A percentile compares a stretch with the other conserved stretches of the same genome.
Evolutionary conservation across 2,329 filamentous ascomycete genomes (phyloP).

Genomic region (Piedraia hortae): DNA sequence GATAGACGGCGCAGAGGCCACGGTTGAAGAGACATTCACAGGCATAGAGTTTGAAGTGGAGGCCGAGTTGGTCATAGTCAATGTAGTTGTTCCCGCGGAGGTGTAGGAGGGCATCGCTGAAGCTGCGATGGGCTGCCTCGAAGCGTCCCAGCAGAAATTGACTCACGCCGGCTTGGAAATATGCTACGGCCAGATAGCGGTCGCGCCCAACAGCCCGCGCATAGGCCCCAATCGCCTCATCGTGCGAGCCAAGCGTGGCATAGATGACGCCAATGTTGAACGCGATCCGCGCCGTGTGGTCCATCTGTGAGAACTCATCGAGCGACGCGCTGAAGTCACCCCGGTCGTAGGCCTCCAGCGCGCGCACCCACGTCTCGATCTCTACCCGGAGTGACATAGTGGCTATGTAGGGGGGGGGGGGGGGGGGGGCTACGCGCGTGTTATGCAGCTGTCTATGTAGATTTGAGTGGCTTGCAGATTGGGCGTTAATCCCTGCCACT

Average conservation of each 20-base stretch:
- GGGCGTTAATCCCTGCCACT: too few relatives aligned
- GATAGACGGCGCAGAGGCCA: slow-evolving; percentile 87
- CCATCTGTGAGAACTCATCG: slow-evolving; percentile 56
- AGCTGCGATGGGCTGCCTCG: slow-evolving; percentile 88
- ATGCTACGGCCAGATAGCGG: slow-evolving; percentile 86
- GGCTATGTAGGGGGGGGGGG: too few relatives aligned
- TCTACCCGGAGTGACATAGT: slow-evolving; percentile 39
- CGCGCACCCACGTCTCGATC: slow-evolving; percentile 95
- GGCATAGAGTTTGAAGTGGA: slow-evolving; percentile 89
- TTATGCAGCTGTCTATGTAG: too few relatives aligned
- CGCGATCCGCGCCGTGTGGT: slow-evolving; percentile 89
- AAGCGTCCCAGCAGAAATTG: slow-evolving; percentile 95
- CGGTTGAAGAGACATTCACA: slow-evolving; percentile 96
- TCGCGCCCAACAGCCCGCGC: slow-evolving; percentile 75
- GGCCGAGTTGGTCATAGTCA: slow-evolving; percentile 83
- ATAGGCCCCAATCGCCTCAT: slow-evolving; percentile 85
- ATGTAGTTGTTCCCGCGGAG: slow-evolving; percentile 90
- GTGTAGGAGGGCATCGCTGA: slow-evolving; percentile 91
- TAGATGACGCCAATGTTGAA: slow-evolving; percentile 98
- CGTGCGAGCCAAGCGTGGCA: slow-evolving; percentile 84
- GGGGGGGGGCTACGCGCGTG: too few relatives aligned
- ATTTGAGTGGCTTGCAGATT: too few relatives aligned
- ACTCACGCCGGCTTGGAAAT: slow-evolving; percentile 94
- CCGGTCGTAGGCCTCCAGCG: slow-evolving; percentile 77
- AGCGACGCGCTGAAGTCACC: slow-evolving; percentile 88